phyloP scores from a whole-genome alignment of 805 yeast genomes.

The Komagataella phaffii region DNA sequence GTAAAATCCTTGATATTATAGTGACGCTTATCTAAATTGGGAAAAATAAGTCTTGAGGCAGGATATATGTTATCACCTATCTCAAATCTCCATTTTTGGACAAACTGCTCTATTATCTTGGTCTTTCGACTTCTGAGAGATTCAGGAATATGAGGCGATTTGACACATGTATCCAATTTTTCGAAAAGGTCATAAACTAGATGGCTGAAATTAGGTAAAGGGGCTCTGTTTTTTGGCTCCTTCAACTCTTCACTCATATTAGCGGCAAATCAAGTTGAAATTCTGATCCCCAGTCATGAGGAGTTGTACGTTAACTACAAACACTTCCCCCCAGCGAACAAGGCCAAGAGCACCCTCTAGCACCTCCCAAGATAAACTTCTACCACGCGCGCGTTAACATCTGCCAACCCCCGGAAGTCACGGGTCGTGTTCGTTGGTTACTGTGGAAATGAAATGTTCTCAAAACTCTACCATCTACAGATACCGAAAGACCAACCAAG shows the following conservation, averaged over 20 bases:
- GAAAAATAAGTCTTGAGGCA: constrained; percentile 45
- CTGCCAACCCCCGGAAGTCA: neutral
- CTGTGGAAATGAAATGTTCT: neutral
- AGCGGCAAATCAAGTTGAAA: neutral
- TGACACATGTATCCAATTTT: constrained; percentile 22
- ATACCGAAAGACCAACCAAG: neutral
- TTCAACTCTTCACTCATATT: neutral
- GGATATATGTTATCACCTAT: constrained; percentile 60
- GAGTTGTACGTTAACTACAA: neutral
- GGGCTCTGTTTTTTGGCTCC: constrained; percentile 22
- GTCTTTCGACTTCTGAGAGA: constrained; percentile 5
- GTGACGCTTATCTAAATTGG: constrained; percentile 42
- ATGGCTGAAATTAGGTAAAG: constrained; percentile 25
- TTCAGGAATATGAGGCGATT: constrained; percentile 8
- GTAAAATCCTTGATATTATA: constrained; percentile 54
- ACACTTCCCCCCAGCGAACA: too few species aligned
- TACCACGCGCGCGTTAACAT: neutral
- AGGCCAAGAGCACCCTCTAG: too few species aligned
- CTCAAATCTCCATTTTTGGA: constrained; percentile 33
- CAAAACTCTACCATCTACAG: neutral
- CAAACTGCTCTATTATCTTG: constrained; percentile 21
- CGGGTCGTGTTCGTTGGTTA: neutral
- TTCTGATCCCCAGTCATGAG: neutral
- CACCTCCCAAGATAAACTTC: neutral
- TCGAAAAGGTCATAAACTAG: constrained; percentile 27